Percentiles rank a stretch among this genome's conserved stretches.
Evolutionary conservation across 441 rosid genomes (phyloP).

Genomic region (Gossypium lobatum): DNA sequence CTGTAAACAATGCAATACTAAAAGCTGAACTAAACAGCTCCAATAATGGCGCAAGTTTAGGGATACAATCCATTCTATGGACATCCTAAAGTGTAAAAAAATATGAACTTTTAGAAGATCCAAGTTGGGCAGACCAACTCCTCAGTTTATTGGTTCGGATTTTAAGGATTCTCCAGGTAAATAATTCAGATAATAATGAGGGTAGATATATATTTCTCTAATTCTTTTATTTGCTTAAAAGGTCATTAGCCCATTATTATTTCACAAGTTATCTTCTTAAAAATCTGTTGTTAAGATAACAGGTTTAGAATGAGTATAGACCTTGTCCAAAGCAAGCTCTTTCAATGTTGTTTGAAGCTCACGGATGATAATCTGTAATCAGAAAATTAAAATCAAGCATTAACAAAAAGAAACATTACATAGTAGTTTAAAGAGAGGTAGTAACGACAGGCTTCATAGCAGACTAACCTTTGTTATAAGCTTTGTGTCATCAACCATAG

Average conservation of each 20-base stretch:
- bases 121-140: neutral
- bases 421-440: neutral
- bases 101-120: neutral
- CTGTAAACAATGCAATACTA: conserved; percentile 8
- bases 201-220: neutral
- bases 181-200: neutral
- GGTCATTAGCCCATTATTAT: neutral
- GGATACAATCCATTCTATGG: neutral
- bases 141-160: neutral
- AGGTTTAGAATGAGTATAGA: conserved; percentile 17
- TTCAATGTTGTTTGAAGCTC: conserved; percentile 62
- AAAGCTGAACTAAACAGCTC: neutral
- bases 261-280: conserved; percentile 4
- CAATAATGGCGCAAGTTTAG: neutral
- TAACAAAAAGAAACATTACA: neutral
- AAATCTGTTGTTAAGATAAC: neutral
- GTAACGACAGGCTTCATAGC: conserved; percentile 8
- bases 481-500: conserved; percentile 88
- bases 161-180: neutral
- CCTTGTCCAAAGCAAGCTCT: conserved; percentile 80
- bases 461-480: conserved; percentile 64
- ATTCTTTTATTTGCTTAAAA: neutral
- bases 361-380: conserved; percentile 57
- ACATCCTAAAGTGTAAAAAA: neutral
- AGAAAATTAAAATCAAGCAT: conserved; percentile 15